Evolutionary conservation across 148 eudicot genomes (phyloP), one percentile per base, ranked within the genome.

Genomic region (Fagopyrum homotropicum): DNA sequence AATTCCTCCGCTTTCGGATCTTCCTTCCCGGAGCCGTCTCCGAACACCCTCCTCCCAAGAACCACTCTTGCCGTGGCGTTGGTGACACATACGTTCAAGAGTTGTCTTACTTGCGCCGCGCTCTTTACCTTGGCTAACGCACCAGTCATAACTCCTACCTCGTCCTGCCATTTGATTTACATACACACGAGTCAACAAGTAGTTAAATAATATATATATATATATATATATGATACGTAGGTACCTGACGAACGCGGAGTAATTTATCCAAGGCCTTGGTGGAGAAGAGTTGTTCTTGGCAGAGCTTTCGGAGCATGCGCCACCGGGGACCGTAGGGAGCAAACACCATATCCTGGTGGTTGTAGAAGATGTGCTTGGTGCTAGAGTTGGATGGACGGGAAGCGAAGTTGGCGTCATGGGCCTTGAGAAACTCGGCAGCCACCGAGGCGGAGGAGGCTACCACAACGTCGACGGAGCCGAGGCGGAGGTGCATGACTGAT

Each of bases 361-460:
- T 90, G 71, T 94, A 94, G 0, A 97, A 96, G 1, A 94, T 84
- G 54, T 91, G 85, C 72, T 91, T 91, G 1, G 98, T 96, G 0
- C 98, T 97, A 6, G 96, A 82, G 74, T 91, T 94, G 1, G 93
- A 96, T 1, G 97, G 98, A 68, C 98, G 82, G 73, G 90, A 89
- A 3, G 93, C 82, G 82, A 94, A 94, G 57, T 88, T 94, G 2
- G 86, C 82, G 45, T 94, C 98, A 66, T 91, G 88, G 14, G 45
- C 79, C 75, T 90, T 91, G 46, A 94, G 75, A 56, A 94, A 94
- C 79, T 94, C 85, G 15, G 87, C 72, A 30, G 97, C 98, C 45
- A 83, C 89, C 4, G 84, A 64, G 0, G 98, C 97, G 1, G 97
- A 91, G 7, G 93, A 88, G 1, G 97, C 98, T 73, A 90, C 98